Evolutionary conservation across 169 alveolate species (phyloP).

Genomic region (Theileria parva): DNA sequence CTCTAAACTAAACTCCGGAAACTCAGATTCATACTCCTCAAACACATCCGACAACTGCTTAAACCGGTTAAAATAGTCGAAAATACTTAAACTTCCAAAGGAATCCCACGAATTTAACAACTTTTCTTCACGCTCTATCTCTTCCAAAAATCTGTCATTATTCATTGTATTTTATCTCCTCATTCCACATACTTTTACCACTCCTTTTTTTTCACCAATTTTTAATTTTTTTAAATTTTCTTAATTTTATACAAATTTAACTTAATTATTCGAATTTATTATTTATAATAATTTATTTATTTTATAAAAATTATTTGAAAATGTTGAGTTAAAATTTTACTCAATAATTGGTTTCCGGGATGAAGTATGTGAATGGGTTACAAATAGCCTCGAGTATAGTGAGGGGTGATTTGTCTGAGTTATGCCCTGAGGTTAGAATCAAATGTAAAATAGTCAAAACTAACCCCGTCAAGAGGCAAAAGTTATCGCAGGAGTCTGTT

Average conservation of each 20-base stretch:
- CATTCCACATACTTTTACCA: neutral
- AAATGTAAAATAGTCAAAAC: neutral
- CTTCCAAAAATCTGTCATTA: neutral
- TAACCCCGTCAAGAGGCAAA: neutral
- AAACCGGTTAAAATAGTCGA: neutral
- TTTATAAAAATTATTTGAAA: neutral
- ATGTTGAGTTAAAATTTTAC: neutral
- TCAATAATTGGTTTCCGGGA: neutral
- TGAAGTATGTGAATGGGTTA: slow-evolving; percentile 34
- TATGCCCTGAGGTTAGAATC: slow-evolving; percentile 39
- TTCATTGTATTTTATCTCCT: neutral
- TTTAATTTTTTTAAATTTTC: neutral
- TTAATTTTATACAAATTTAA: neutral
- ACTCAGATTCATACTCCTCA: neutral
- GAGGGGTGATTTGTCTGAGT: slow-evolving; percentile 17
- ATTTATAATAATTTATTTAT: neutral
- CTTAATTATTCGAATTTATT: neutral
- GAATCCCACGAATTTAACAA: slow-evolving; percentile 7
- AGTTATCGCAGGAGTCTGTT: slow-evolving; percentile 3
- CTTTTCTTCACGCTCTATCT: neutral
- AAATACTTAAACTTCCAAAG: neutral
- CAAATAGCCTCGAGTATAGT: slow-evolving; percentile 45
- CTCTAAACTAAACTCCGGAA: neutral
- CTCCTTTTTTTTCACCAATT: neutral
- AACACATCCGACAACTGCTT: neutral